A percentile compares a stretch with the other conserved stretches of the same genome.
These are phyloP conservation scores for Hanseniaspora valbyensis DNA, from an alignment of 805 yeast species.

Conservation along the genomic window DNA sequence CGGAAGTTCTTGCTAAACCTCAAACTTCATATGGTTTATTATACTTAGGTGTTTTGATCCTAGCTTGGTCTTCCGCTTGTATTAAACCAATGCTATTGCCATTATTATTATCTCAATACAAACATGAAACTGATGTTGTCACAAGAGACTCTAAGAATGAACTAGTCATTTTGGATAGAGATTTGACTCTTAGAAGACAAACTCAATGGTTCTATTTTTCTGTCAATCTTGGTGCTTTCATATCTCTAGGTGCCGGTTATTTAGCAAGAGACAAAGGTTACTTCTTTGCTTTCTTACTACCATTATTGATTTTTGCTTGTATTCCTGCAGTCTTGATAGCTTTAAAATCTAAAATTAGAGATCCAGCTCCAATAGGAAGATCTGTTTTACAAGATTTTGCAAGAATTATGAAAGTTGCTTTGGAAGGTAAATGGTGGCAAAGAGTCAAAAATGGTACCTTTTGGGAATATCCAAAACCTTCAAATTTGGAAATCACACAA, in stretches of 20 bases:
- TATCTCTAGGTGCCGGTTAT: slow-evolving; percentile 68
- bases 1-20: slow-evolving; percentile 38
- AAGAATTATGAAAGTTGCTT: slow-evolving; percentile 34
- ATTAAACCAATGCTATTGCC: slow-evolving; percentile 63
- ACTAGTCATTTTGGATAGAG: slow-evolving; percentile 58
- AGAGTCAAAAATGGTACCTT: slow-evolving; percentile 35
- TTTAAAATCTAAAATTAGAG: slow-evolving; percentile 25
- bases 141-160: slow-evolving; percentile 46
- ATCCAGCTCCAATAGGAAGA: slow-evolving; percentile 24
- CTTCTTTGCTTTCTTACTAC: slow-evolving; percentile 66
- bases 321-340: slow-evolving; percentile 39
- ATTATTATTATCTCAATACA: slow-evolving; percentile 60
- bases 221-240: slow-evolving; percentile 64
- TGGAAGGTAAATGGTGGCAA: slow-evolving; percentile 34
- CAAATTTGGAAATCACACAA: slow-evolving; percentile 7
- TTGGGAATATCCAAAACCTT: slow-evolving; percentile 35
- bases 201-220: slow-evolving; percentile 68
- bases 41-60: slow-evolving; percentile 33
- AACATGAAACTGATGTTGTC: slow-evolving; percentile 48
- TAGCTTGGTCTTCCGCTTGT: slow-evolving; percentile 73
- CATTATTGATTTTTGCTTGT: slow-evolving; percentile 47
- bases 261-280: slow-evolving; percentile 54
- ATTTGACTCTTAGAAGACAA: slow-evolving; percentile 58
- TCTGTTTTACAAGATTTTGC: slow-evolving; percentile 38
- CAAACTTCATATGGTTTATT: slow-evolving; percentile 56